A percentile compares a stretch with the other conserved stretches of the same genome.
Evolutionary conservation across 371 early-diverging fungal species (phyloP).

Genomic region (Fennellomyces sp.): DNA sequence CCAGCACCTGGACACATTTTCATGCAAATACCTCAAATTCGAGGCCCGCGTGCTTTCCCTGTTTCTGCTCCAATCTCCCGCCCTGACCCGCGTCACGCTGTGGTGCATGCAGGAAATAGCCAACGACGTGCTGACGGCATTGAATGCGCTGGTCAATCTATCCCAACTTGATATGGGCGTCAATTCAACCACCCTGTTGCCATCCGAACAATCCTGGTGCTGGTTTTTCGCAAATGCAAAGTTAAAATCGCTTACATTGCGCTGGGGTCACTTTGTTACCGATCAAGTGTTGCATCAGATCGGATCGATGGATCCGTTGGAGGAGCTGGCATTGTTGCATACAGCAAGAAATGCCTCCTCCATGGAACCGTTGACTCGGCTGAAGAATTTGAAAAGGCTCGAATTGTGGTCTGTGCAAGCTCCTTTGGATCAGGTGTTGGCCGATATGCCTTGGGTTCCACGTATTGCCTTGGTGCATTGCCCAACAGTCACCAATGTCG

Average conservation of each 20-base stretch:
- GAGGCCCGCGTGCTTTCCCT: neutral
- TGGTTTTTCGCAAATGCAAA: neutral
- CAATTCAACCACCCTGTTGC: neutral
- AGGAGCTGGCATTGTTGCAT: neutral
- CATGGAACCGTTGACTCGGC: neutral
- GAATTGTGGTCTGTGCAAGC: constrained; percentile 1
- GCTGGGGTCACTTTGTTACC: neutral
- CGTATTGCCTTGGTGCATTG: neutral
- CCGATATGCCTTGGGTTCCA: neutral
- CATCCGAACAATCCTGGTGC: neutral
- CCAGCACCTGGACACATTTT: neutral
- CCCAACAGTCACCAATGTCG: neutral
- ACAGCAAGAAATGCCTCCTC: neutral
- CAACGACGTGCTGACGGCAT: too few species aligned
- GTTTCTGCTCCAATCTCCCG: neutral
- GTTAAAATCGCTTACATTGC: neutral
- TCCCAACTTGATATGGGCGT: neutral
- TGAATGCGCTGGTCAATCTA: neutral
- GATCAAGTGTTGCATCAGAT: neutral
- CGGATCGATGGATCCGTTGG: neutral
- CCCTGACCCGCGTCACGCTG: neutral
- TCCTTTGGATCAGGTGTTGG: neutral
- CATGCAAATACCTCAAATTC: neutral
- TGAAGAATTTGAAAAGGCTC: neutral
- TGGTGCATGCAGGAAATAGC: neutral